Evolutionary conservation across 2,329 filamentous ascomycete species (phyloP), one percentile per base, ranked within the genome.

Genomic region (Diplodia scrobiculata): DNA sequence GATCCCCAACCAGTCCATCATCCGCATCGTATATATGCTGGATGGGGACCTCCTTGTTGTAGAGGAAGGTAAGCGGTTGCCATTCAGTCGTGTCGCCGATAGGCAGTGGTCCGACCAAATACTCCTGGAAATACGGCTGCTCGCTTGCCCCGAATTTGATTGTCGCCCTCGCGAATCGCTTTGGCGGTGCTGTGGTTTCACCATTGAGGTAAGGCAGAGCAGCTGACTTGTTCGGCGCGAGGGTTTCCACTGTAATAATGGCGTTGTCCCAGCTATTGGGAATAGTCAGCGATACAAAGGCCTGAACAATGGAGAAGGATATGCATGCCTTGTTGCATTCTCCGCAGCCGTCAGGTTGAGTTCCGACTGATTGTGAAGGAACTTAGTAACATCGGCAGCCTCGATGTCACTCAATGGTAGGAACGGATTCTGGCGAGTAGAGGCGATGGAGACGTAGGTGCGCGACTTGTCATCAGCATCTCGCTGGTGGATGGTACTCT

Each of bases 91-190:
- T 80, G 47, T 80, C 75, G 27, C 74, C 73, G 48, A 83, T 72
- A 3, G 82, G 82, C 27, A 85, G 70, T 17, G 83, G 83, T 0
- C 83, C 83, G 17, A 84, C 79, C 53, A 81, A 72, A 68, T 83
- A 80, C 66, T 85, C 78, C 53, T 77, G 73, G 55, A 75, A 72
- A 66, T 76, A 76, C 0, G 81, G 73, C 9, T 77, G 68, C 9
- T 53, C 41, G 17, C 45, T 58, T n/a, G 62, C 50, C 6, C 17
- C 41, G 13, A 19, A 19, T 2, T 45, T 45, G 5, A 45, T n/a
- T 6, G 41, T 45, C 9, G 41, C 41, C 2, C n/a, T n/a, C 2
- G 41, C 41, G 19, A 19, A 45, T 19, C 41, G 41, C 41, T 45
- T 45, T 2, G 41, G 41, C 1, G n/a, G 17, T 10, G 41, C 17